A percentile compares a stretch with the other conserved stretches of the same genome.
phyloP scores from a whole-genome alignment of 192 early-diverging fungal species.

The Paraglomus occultum region DNA sequence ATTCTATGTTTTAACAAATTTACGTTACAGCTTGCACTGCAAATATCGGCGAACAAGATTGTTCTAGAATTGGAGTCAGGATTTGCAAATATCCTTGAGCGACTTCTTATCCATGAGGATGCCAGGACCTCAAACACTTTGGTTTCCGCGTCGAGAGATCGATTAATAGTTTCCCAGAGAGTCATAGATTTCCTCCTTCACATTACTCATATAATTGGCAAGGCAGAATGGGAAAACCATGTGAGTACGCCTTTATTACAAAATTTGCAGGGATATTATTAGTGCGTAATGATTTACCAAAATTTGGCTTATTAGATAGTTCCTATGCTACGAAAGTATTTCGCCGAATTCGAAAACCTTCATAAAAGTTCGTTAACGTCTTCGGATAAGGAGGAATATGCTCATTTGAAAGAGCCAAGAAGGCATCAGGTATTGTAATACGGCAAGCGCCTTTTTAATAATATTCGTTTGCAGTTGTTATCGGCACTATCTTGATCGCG shows the following conservation, averaged over 20 bases:
- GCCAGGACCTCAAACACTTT: neutral
- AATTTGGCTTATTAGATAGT: constrained; percentile 41
- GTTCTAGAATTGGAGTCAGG: constrained; percentile 44
- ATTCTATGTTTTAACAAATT: too few relatives aligned
- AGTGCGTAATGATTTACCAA: neutral
- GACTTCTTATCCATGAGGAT: constrained; percentile 34
- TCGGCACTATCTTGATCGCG: too few relatives aligned
- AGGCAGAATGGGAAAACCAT: constrained; percentile 42
- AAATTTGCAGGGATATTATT: neutral
- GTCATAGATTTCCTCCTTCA: constrained; percentile 41
- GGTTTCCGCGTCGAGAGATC: neutral
- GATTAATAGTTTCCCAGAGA: constrained; percentile 35
- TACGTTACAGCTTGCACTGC: constrained; percentile 28
- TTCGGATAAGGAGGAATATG: too few relatives aligned
- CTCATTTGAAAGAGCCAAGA: neutral
- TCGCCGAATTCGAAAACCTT: constrained; percentile 47
- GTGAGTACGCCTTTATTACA: constrained; percentile 24
- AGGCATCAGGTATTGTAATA: neutral
- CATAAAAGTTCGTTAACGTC: too few relatives aligned
- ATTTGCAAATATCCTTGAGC: constrained; percentile 38
- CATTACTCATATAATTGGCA: constrained; percentile 33
- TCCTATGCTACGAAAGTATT: constrained; percentile 57
- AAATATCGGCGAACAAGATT: constrained; percentile 35
- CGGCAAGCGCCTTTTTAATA: neutral
- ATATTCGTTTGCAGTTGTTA: too few relatives aligned